Conservation (phyloP, 2,329 filamentous ascomycete genomes). For the Colletotrichum coccodes region DNA sequence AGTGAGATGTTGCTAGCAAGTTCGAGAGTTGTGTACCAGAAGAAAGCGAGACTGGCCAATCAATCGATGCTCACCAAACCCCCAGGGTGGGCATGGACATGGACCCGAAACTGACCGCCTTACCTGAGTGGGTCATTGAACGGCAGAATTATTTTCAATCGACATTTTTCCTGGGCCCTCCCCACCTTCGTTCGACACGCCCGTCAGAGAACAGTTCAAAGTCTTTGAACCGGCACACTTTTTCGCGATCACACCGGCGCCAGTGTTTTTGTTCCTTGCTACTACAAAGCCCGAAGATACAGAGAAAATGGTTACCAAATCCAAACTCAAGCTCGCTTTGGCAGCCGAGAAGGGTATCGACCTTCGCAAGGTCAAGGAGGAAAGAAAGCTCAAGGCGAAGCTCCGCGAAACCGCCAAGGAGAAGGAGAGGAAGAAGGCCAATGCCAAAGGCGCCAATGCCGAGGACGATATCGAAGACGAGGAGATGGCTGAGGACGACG, state of each 20-base stretch:
- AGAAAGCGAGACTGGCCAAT: neutral
- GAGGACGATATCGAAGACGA: slow-evolving; percentile 41
- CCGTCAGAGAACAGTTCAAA: slow-evolving; percentile 2
- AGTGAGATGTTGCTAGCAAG: neutral
- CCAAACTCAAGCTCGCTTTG: slow-evolving; percentile 64
- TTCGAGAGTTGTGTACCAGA: neutral
- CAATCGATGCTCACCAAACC: neutral
- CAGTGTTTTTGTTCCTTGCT: neutral
- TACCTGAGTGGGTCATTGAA: neutral
- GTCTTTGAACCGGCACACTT: slow-evolving; percentile 7
- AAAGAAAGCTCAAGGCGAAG: slow-evolving; percentile 57
- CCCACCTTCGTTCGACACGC: slow-evolving; percentile 14
- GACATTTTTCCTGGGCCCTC: slow-evolving; percentile 9
- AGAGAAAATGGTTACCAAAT: slow-evolving; percentile 52
- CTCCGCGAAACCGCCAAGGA: slow-evolving; percentile 48
- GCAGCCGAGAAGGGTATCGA: slow-evolving; percentile 65
- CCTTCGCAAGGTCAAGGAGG: slow-evolving; percentile 61
- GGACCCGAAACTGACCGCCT: slow-evolving; percentile 5
- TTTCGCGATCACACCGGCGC: neutral
- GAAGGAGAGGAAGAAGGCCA: slow-evolving; percentile 41
- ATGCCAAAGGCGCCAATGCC: slow-evolving; percentile 35
- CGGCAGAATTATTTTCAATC: slow-evolving; percentile 32
- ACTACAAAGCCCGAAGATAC: neutral
- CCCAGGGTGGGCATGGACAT: neutral
- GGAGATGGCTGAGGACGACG: slow-evolving; percentile 40